Conservation (phyloP, 1,284 basidiomycete species). For the Cutaneotrichosporon cyanovorans region DNA sequence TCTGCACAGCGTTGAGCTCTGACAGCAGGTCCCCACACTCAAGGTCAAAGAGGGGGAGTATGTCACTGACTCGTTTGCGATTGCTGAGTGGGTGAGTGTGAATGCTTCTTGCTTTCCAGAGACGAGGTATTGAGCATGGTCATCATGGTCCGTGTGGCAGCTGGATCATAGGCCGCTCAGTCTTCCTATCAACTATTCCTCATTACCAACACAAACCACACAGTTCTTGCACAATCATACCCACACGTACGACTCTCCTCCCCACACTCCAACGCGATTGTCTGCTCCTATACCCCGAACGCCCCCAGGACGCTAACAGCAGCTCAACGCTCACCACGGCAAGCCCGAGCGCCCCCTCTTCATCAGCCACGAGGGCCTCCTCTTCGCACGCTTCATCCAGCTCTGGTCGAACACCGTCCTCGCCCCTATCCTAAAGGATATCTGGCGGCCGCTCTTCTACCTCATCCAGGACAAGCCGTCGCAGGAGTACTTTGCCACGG, state of each 20-base stretch:
- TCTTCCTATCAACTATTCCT: too few relatives aligned
- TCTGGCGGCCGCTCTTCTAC: slow-evolving; percentile 14
- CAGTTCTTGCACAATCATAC: too few relatives aligned
- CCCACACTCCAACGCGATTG: background rate
- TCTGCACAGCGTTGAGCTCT: too few relatives aligned
- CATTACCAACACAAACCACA: too few relatives aligned
- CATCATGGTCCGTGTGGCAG: too few relatives aligned
- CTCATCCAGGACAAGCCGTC: slow-evolving; percentile 7
- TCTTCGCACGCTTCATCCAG: slow-evolving; percentile 24
- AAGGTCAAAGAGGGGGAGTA: slow-evolving; percentile 16
- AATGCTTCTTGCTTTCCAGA: too few relatives aligned
- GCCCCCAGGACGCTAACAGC: slow-evolving; percentile 1
- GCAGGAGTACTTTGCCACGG: slow-evolving; percentile 19
- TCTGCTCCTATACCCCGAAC: too few relatives aligned
- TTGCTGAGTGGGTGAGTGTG: slow-evolving; percentile 29
- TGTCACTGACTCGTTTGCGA: slow-evolving; percentile 30
- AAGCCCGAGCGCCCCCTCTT: slow-evolving; percentile 24
- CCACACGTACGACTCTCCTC: background rate
- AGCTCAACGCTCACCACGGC: slow-evolving; percentile 28
- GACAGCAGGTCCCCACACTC: slow-evolving; percentile 23
- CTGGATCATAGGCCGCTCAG: too few relatives aligned
- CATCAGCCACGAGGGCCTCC: slow-evolving; percentile 14
- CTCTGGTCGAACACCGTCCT: slow-evolving; percentile 23
- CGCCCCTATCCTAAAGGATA: slow-evolving; percentile 16
- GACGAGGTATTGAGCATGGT: too few relatives aligned